A percentile compares a stretch with the other conserved stretches of the same genome.
These are phyloP conservation scores for Didymella exigua DNA, from an alignment of 2,329 filamentous ascomycete genomes.

Conservation along the genomic window DNA sequence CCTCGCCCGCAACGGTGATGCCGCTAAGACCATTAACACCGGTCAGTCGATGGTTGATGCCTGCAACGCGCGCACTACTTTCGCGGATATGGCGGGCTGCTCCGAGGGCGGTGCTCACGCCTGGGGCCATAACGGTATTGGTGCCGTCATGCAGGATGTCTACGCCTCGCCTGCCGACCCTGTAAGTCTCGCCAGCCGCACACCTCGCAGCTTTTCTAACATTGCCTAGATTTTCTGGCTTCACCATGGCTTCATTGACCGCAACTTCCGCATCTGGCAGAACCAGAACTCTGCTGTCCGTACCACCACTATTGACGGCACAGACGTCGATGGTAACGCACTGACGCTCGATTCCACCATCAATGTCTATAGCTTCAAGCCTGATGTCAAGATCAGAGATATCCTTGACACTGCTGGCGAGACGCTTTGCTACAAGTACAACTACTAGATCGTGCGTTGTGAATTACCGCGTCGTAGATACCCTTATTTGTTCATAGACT, in stretches of 20 bases:
- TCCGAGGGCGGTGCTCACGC: constrained; percentile 40
- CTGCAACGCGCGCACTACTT: constrained; percentile 35
- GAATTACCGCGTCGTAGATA: neutral
- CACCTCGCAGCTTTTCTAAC: neutral
- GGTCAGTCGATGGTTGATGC: constrained; percentile 37
- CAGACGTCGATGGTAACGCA: constrained; percentile 32
- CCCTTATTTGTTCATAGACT: constrained; percentile 2
- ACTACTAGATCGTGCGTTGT: constrained; percentile 32
- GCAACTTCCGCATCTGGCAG: constrained; percentile 60
- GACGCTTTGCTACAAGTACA: constrained; percentile 45
- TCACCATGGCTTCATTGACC: constrained; percentile 58
- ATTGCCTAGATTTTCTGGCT: constrained; percentile 49
- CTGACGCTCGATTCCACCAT: constrained; percentile 40
- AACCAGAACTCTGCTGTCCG: constrained; percentile 32
- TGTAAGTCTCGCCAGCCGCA: neutral
- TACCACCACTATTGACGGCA: constrained; percentile 49
- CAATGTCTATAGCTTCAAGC: constrained; percentile 35
- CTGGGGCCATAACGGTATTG: constrained; percentile 46
- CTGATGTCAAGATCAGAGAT: constrained; percentile 36
- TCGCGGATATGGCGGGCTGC: constrained; percentile 39
- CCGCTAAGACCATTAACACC: constrained; percentile 33
- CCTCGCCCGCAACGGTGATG: constrained; percentile 39
- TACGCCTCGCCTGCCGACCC: constrained; percentile 43
- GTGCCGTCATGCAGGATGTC: constrained; percentile 43
- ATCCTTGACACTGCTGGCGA: constrained; percentile 34